Conservation (phyloP, 148 eudicot genomes). For the Vaccinium corymbosum region DNA sequence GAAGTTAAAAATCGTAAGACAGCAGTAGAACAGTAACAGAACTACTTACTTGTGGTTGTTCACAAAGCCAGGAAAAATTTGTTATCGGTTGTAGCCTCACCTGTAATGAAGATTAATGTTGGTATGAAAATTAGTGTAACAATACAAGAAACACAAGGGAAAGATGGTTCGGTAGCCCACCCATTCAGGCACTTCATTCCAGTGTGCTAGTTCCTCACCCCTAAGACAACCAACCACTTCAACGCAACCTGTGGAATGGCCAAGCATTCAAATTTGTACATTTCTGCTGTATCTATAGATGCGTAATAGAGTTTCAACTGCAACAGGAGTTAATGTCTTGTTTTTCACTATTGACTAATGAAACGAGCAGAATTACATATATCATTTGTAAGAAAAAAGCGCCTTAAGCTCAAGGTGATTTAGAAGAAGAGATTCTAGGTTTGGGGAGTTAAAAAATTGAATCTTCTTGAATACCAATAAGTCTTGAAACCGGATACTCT, state of each 20-base stretch:
- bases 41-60: conserved; percentile 54
- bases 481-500: conserved; percentile 76
- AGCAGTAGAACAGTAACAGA: not conserved
- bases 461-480: conserved; percentile 47
- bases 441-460: not conserved
- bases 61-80: conserved; percentile 63
- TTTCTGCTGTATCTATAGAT: not conserved
- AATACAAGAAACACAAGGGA: not conserved
- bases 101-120: conserved; percentile 26
- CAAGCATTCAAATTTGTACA: not conserved
- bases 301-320: not conserved
- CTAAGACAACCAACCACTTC: conserved; percentile 79
- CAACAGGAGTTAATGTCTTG: not conserved
- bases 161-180: conserved; percentile 26
- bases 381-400: not conserved
- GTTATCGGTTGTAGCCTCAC: conserved; percentile 63
- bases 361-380: not conserved
- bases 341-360: not conserved
- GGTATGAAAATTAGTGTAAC: not conserved
- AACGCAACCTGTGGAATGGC: conserved; percentile 58
- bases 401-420: not conserved
- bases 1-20: not conserved
- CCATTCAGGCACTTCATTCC: conserved; percentile 79
- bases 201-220: conserved; percentile 62
- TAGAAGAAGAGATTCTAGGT: not conserved